Percentiles rank a stretch among this genome's conserved stretches.
These are phyloP conservation scores for Blastomyces percursus DNA, from an alignment of 2,329 filamentous ascomycete genomes.

Conservation along the genomic window DNA sequence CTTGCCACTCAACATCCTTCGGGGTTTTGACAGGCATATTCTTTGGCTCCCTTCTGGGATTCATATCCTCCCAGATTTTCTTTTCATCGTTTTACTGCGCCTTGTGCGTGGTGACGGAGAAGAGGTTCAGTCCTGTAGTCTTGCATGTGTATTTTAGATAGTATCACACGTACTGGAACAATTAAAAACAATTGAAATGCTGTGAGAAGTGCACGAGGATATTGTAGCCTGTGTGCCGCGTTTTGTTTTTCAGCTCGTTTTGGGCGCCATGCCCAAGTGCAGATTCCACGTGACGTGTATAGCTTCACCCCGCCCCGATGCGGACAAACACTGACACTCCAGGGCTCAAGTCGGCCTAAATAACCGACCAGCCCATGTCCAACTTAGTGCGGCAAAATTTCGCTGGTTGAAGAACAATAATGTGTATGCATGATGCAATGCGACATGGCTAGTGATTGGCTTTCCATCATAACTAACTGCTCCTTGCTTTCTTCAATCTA, in stretches of 20 bases:
- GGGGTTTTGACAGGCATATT: constrained; percentile 41
- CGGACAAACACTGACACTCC: background rate
- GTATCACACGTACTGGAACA: no score
- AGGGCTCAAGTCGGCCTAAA: no score
- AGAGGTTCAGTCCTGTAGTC: no score
- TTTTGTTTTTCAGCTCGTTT: no score
- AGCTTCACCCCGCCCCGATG: background rate
- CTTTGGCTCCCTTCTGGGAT: constrained; percentile 36
- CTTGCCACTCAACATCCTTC: constrained; percentile 40
- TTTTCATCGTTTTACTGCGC: constrained; percentile 34
- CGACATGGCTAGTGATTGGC: background rate
- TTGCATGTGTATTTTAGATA: no score
- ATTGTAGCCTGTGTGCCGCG: no score
- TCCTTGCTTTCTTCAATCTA: background rate
- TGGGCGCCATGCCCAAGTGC: no score
- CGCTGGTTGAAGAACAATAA: no score
- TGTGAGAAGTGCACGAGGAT: no score
- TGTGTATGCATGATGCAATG: background rate
- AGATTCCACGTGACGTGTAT: background rate
- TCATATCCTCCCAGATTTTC: constrained; percentile 14
- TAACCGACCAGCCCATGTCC: no score
- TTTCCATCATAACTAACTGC: background rate
- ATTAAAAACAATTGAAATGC: no score
- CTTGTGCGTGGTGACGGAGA: constrained; percentile 29
- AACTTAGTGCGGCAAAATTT: no score